Base-by-base conservation (phyloP, 805 yeast genomes). In the Cyberlindnera mississippiensis region DNA sequence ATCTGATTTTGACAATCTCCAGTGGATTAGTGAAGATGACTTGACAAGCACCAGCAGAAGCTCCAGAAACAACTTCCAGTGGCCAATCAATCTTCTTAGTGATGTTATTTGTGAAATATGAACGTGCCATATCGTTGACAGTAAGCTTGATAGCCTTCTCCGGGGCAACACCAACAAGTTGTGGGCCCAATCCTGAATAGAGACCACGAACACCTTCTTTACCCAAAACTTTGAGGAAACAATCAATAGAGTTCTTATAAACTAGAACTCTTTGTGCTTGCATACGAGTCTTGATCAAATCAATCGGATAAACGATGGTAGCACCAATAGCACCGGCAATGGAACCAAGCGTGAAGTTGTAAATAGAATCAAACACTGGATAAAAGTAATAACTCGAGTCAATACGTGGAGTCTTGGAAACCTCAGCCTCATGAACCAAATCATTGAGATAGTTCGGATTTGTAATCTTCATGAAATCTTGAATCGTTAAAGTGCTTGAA, bases 241-340 rank as follows among this genome's bases (percentile, higher is more conserved):
- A 93, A 61, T 91, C 97, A 18, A 81, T 46, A 8, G 96, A 89
- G 56, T 85, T 88, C 48, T 75, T 77, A 65, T 91, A 91, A 36
- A 80, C 67, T 1, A 82, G 67, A 37, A 76, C 78, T 51, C 88
- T 78, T 68, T 91, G 98, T 47, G 95, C 95, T 68, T 91, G 99
- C 95, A 91, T 88, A 63, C 98, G 79, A 5, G 99, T 91, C 68
- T 91, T 91, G 50, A 91, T 89, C 61, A 93, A 72, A 66, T 91
- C 99, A 52, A 93, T 93, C 26, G 99, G 99, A 62, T 91, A 91
- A 33, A 91, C 99, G 13, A 85, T 86, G 6, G 96, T 87, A n/a
- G 99, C 97, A 48, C 99, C 99, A 64, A 91, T 80, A 54, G 96
- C 93, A 45, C 99, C 99, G 26, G 99, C 98, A 38, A 90, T 74